Conservation (phyloP, 441 rosid species). For the Biscutella laevigata region DNA sequence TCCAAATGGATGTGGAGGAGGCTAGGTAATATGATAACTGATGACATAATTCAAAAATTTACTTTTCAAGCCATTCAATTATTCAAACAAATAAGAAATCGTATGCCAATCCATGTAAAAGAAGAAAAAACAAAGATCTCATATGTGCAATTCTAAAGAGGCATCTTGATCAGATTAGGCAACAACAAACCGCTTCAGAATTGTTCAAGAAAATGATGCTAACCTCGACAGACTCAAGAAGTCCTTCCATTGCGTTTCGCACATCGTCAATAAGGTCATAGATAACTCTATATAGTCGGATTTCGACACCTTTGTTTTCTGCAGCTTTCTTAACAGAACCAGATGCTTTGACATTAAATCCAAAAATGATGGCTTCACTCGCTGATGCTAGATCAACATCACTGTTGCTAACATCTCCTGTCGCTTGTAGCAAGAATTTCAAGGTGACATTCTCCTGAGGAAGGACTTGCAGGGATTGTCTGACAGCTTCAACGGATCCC, state of each 20-base stretch:
- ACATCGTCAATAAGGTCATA: conserved; percentile 90
- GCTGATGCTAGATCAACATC: conserved; percentile 92
- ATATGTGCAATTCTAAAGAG: background rate
- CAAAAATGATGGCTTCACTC: conserved; percentile 73
- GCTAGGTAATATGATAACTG: too few relatives aligned
- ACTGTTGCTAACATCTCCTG: conserved; percentile 80
- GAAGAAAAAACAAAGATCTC: background rate
- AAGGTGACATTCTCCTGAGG: conserved; percentile 84
- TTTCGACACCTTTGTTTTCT: conserved; percentile 85
- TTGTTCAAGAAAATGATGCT: conserved; percentile 13
- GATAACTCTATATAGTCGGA: conserved; percentile 80
- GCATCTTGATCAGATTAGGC: background rate
- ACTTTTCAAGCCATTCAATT: conserved; percentile 5
- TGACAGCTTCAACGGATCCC: conserved; percentile 95
- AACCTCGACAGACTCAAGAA: conserved; percentile 84
- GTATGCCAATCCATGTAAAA: background rate
- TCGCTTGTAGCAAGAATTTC: conserved; percentile 82
- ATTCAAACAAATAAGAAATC: background rate
- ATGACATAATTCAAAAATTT: background rate
- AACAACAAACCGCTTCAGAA: conserved; percentile 1
- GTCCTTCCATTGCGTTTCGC: conserved; percentile 97
- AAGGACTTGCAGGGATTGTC: conserved; percentile 82
- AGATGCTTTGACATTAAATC: conserved; percentile 76
- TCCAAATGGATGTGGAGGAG: too few relatives aligned
- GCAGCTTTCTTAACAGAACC: conserved; percentile 78